These are phyloP conservation scores for Nicotiana paniculata DNA, from an alignment of 257 asterid genomes.

Conservation along the genomic window DNA sequence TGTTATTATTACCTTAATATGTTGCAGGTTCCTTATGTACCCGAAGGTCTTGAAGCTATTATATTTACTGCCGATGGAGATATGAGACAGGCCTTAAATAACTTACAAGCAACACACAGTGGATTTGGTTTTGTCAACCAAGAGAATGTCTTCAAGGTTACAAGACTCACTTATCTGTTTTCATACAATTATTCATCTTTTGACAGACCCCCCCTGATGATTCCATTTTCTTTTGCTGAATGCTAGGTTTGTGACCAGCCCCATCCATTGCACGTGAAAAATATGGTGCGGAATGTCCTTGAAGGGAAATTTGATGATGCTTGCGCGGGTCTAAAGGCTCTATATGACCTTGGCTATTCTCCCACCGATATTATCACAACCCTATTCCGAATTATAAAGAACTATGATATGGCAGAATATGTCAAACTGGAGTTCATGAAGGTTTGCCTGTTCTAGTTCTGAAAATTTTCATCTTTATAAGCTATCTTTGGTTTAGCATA, in stretches of 20 bases:
- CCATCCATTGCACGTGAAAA: slow-evolving; percentile 93
- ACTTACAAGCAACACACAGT: slow-evolving; percentile 94
- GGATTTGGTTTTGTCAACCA: slow-evolving; percentile 95
- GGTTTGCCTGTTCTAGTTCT: slow-evolving; percentile 29
- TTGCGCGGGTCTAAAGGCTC: slow-evolving; percentile 84
- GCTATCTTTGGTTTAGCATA: background rate
- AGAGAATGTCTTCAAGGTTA: slow-evolving; percentile 97
- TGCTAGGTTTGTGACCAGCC: slow-evolving; percentile 96
- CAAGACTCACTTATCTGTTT: background rate
- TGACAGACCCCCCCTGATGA: background rate
- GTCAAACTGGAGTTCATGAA: slow-evolving; percentile 88
- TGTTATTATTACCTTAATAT: background rate
- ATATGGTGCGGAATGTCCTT: slow-evolving; percentile 73
- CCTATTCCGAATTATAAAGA: slow-evolving; percentile 83
- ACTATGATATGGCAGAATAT: slow-evolving; percentile 90
- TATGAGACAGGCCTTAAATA: slow-evolving; percentile 95
- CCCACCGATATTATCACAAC: slow-evolving; percentile 98
- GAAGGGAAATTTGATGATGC: slow-evolving; percentile 94
- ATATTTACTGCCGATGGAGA: slow-evolving; percentile 99
- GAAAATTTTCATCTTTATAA: background rate
- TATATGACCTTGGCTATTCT: slow-evolving; percentile 89
- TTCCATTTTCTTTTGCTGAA: background rate
- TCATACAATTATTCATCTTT: background rate
- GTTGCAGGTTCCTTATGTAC: slow-evolving; percentile 78
- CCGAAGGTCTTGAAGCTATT: slow-evolving; percentile 96